Percentiles rank a stretch among this genome's conserved stretches.
These are phyloP conservation scores for Ceratobasidium sp. DNA, from an alignment of 1,284 basidiomycete genomes.

Conservation along the genomic window DNA sequence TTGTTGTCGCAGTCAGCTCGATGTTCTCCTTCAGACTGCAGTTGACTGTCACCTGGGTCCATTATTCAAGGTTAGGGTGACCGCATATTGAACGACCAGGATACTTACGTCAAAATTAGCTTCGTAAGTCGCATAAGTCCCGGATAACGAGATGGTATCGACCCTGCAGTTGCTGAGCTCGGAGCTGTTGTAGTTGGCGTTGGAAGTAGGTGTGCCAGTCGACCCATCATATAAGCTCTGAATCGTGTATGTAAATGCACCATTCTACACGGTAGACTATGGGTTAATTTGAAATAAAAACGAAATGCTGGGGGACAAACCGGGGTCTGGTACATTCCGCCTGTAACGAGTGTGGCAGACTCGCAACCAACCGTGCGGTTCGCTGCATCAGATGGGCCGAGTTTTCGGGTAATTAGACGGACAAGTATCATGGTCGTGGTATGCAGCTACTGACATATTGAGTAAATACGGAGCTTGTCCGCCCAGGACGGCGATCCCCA, in stretches of 20 bases:
- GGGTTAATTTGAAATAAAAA: background rate
- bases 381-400: no score
- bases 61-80: background rate
- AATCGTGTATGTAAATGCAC: constrained; percentile 10
- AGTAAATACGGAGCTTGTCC: background rate
- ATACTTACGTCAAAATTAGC: background rate
- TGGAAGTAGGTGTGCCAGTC: background rate
- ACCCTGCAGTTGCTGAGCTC: background rate
- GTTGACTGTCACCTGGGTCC: background rate
- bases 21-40: background rate
- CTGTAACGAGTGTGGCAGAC: constrained; percentile 1
- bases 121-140: background rate
- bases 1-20: background rate
- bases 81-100: background rate
- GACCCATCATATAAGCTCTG: background rate
- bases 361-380: constrained; percentile 7
- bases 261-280: background rate
- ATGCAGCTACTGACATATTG: background rate
- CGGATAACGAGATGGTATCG: background rate
- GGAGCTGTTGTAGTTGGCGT: constrained; percentile 14
- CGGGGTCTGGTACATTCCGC: constrained; percentile 3
- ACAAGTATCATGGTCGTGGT: no score
- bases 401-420: no score
- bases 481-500: background rate
- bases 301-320: background rate